Evolutionary conservation across 2,329 filamentous ascomycete genomes (phyloP).

Genomic region (Sclerotinia sclerotiorum): DNA sequence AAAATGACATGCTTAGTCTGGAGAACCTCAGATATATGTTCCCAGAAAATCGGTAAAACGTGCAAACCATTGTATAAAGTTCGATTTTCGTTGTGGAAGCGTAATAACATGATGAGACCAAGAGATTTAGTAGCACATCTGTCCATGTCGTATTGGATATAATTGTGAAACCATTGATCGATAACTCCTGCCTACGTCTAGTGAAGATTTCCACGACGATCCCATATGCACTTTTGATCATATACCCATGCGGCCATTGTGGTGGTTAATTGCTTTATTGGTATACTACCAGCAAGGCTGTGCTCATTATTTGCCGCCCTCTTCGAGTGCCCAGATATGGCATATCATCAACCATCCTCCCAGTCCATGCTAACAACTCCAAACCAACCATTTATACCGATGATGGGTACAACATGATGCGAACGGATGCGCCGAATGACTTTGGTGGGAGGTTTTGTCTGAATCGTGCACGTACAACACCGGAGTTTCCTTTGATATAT

Average conservation of each 20-base stretch:
- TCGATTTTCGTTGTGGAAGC: conserved; percentile 18
- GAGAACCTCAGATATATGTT: background rate
- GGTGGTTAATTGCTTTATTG: conserved; percentile 49
- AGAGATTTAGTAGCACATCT: background rate
- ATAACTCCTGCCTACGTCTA: conserved; percentile 19
- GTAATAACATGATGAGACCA: conserved; percentile 5
- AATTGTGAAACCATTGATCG: conserved; percentile 22
- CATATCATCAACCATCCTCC: conserved; percentile 60
- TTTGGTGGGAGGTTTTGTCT: conserved; percentile 91
- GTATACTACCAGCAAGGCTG: conserved; percentile 55
- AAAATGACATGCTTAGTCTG: background rate
- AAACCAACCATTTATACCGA: conserved; percentile 76
- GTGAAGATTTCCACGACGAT: conserved; percentile 26
- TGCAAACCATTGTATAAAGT: conserved; percentile 4
- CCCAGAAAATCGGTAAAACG: background rate
- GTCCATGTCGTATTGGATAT: conserved; percentile 7
- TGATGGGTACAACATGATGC: conserved; percentile 97
- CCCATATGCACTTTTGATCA: conserved; percentile 24
- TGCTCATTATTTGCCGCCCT: conserved; percentile 52
- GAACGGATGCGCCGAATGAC: conserved; percentile 93
- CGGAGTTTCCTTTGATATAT: conserved; percentile 75
- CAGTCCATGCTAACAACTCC: conserved; percentile 49
- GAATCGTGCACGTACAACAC: conserved; percentile 98
- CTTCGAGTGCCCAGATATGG: conserved; percentile 52
- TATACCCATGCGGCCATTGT: conserved; percentile 24